Percentiles rank a stretch among this genome's conserved stretches.
Evolutionary conservation across 2,329 filamentous ascomycete genomes (phyloP).

Genomic region (Eurotiales sp.): DNA sequence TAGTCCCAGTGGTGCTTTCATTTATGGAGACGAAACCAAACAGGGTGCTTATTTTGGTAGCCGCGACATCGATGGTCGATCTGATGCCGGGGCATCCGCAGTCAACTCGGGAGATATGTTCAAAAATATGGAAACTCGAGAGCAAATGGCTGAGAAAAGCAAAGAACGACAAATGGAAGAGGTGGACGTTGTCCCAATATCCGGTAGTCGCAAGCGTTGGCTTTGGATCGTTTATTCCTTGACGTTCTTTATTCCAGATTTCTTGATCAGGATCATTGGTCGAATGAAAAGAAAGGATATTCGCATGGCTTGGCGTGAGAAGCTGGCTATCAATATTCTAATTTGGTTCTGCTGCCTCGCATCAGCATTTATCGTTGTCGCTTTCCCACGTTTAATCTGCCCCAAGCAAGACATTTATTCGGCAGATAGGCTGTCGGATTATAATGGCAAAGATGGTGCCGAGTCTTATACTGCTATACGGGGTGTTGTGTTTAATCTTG

Average conservation of each 20-base stretch:
- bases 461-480: constrained; percentile 75
- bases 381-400: constrained; percentile 84
- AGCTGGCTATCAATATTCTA: constrained; percentile 94
- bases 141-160: constrained; percentile 91
- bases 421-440: constrained; percentile 66
- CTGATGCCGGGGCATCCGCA: constrained; percentile 87
- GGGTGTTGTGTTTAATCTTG: constrained; percentile 83
- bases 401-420: constrained; percentile 88
- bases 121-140: constrained; percentile 87
- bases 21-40: constrained; percentile 69
- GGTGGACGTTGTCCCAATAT: constrained; percentile 78
- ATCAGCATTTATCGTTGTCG: constrained; percentile 83
- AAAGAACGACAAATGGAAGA: constrained; percentile 88
- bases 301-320: constrained; percentile 90
- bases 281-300: constrained; percentile 91
- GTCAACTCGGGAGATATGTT: constrained; percentile 96
- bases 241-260: constrained; percentile 85
- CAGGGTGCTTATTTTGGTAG: constrained; percentile 72
- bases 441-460: constrained; percentile 66
- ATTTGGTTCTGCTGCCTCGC: constrained; percentile 84
- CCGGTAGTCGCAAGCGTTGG: constrained; percentile 83
- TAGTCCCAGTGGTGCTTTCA: constrained; percentile 56
- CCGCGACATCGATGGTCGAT: constrained; percentile 76
- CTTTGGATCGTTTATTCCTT: constrained; percentile 76
- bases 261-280: constrained; percentile 70